These are phyloP conservation scores for Vaccinium myrtillus DNA, from an alignment of 148 eudicot species.

Conservation along the genomic window DNA sequence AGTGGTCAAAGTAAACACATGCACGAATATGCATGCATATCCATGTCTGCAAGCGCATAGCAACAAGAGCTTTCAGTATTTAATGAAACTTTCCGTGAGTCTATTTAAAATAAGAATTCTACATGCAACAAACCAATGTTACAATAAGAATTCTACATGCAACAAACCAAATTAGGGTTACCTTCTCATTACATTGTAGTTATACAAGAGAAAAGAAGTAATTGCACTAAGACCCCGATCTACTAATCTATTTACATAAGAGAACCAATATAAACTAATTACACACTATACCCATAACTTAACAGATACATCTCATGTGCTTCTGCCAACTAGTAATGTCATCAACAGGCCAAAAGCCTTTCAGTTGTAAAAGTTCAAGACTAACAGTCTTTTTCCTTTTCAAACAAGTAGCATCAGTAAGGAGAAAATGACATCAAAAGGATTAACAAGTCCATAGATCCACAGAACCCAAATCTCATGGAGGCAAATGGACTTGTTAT, in stretches of 20 bases:
- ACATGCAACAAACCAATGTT: neutral
- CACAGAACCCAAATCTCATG: neutral
- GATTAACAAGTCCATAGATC: neutral
- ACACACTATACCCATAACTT: too few species aligned
- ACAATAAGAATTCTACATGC: neutral
- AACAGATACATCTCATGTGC: neutral
- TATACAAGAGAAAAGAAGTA: too few species aligned
- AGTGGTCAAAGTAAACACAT: neutral
- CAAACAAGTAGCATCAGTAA: neutral
- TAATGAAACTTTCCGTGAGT: neutral
- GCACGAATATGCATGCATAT: neutral
- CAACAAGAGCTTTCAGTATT: neutral
- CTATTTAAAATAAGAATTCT: neutral
- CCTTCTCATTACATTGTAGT: too few species aligned
- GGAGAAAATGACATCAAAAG: neutral
- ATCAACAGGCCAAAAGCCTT: neutral
- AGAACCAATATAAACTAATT: too few species aligned
- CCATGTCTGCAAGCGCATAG: neutral
- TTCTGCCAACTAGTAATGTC: neutral
- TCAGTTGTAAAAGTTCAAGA: neutral
- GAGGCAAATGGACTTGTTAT: neutral
- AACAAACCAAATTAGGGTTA: too few species aligned
- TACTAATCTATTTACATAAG: too few species aligned
- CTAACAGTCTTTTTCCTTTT: neutral
- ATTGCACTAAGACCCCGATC: too few species aligned